phyloP scores from a whole-genome alignment of 2,329 filamentous ascomycete genomes.

The Alternaria longipes region DNA sequence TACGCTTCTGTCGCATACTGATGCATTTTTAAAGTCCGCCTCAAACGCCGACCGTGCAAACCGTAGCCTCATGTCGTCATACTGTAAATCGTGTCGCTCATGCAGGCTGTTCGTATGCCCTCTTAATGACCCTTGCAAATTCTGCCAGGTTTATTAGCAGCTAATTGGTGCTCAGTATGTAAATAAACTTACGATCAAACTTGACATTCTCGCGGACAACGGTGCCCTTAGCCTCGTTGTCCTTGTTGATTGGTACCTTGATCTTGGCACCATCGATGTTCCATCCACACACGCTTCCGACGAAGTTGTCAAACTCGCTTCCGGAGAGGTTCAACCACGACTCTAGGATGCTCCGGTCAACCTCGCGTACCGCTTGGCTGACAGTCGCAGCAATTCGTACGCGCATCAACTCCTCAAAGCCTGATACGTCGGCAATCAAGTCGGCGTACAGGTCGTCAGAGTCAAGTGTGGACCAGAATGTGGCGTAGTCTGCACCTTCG shows the following conservation, averaged over 20 bases:
- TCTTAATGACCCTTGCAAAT: constrained; percentile 48
- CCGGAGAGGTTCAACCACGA: constrained; percentile 60
- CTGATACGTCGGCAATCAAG: constrained; percentile 89
- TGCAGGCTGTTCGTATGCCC: constrained; percentile 51
- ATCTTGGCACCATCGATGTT: constrained; percentile 73
- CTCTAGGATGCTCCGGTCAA: constrained; percentile 61
- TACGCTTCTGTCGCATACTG: constrained; percentile 18
- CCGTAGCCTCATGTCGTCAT: constrained; percentile 27
- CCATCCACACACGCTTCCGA: constrained; percentile 76
- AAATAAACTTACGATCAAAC: constrained; percentile 70
- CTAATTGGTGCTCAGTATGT: too few species aligned
- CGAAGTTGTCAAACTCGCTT: constrained; percentile 60
- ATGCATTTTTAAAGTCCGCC: constrained; percentile 17
- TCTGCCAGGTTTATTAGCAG: constrained; percentile 36
- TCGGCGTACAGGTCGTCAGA: constrained; percentile 96
- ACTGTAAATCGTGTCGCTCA: constrained; percentile 27
- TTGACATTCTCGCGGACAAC: constrained; percentile 96
- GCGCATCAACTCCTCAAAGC: constrained; percentile 94
- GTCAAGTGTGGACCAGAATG: constrained; percentile 93
- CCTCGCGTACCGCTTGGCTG: constrained; percentile 84
- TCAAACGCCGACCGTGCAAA: constrained; percentile 25
- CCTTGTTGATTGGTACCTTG: constrained; percentile 87
- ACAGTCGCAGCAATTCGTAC: constrained; percentile 89
- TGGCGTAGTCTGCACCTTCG: constrained; percentile 86
- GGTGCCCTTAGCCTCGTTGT: constrained; percentile 89